These are phyloP conservation scores for Citrullus colocynthis DNA, from an alignment of 306 rosid species.

Conservation along the genomic window DNA sequence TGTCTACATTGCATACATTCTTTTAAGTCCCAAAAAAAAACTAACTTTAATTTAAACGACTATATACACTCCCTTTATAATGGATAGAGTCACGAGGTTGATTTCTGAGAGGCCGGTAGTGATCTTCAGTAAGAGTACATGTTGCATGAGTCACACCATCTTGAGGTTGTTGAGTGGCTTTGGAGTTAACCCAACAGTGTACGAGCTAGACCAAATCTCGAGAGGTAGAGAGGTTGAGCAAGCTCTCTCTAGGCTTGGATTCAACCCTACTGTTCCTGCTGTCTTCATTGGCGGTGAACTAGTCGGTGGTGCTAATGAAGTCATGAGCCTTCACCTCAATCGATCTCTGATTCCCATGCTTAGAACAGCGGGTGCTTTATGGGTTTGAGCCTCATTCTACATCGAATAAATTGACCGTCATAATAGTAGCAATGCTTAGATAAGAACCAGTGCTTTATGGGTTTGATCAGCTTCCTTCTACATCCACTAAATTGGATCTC, in stretches of 20 bases:
- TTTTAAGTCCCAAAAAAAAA: background rate
- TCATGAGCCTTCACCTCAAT: slow-evolving; percentile 81
- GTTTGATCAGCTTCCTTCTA: too few relatives aligned
- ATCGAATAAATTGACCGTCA: background rate
- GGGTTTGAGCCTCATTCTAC: slow-evolving; percentile 34
- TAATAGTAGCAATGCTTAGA: too few relatives aligned
- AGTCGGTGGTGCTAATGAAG: slow-evolving; percentile 76
- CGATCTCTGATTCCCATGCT: slow-evolving; percentile 84
- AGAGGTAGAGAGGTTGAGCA: slow-evolving; percentile 85
- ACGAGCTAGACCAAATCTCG: slow-evolving; percentile 67
- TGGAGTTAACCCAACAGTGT: slow-evolving; percentile 73
- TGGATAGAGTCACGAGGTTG: slow-evolving; percentile 73
- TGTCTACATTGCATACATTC: background rate
- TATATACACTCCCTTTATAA: background rate
- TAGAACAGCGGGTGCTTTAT: slow-evolving; percentile 57
- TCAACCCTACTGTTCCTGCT: slow-evolving; percentile 61
- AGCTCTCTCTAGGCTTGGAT: slow-evolving; percentile 49
- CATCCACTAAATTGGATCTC: too few relatives aligned
- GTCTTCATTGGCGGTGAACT: slow-evolving; percentile 72
- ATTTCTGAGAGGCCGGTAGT: slow-evolving; percentile 80
- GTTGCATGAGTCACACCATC: slow-evolving; percentile 81
- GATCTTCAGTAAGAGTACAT: slow-evolving; percentile 82
- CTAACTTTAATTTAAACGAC: background rate
- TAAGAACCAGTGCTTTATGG: too few relatives aligned
- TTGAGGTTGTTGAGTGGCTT: slow-evolving; percentile 60